Evolutionary conservation across 1,284 basidiomycete genomes (phyloP), one percentile per base, ranked within the genome.

Genomic region (Sphagnurus paluster): DNA sequence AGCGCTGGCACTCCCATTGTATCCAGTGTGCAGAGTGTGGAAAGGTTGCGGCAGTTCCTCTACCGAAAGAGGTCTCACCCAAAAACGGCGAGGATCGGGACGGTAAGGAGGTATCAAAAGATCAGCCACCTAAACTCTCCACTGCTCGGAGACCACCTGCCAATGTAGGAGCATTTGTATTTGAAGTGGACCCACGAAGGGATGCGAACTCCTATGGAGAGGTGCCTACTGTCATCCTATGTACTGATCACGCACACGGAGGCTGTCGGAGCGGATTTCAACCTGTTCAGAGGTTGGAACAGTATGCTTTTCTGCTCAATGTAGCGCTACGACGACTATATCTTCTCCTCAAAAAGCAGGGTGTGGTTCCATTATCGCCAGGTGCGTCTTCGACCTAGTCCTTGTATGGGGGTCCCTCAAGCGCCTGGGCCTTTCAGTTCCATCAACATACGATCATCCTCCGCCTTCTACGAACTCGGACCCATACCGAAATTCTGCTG

Each of bases 251-350:
- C 71, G 85, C 77, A 30, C 82, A 80, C 61, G 61, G 63, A 43
- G 76, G 76, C 2, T 89, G 86, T 56, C 72, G 83, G 37, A 60
- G 71, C 16, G 94, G 94, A 7, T 98, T 99, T 69, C 87, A 92
- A 62, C 78, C 90, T 11, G 96, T 98, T 13, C 93, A 95, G 42
- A 78, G 96, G 50, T 71, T 99, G 56, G 96, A 99, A 72, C 96
- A 99, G 65, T 99, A 98, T 66, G 91, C 97, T 0, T 99, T 97
- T 74, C 70, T 99, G 50, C 74, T 99, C 44, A 95, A 98, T 58
- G 97, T 99, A 14, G 97, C 96, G 4, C 76, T 99, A 45, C 81
- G 95, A 55, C 80, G 96, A 58, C 74, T 99, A 44, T 98, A 94
- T 68, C 80, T 93, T 34, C 77, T 98, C 48, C 75, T 98, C 61